A percentile compares a stretch with the other conserved stretches of the same genome.
Conservation (phyloP, 1,139 yeast genomes). For the Geotrichum reessii region DNA sequence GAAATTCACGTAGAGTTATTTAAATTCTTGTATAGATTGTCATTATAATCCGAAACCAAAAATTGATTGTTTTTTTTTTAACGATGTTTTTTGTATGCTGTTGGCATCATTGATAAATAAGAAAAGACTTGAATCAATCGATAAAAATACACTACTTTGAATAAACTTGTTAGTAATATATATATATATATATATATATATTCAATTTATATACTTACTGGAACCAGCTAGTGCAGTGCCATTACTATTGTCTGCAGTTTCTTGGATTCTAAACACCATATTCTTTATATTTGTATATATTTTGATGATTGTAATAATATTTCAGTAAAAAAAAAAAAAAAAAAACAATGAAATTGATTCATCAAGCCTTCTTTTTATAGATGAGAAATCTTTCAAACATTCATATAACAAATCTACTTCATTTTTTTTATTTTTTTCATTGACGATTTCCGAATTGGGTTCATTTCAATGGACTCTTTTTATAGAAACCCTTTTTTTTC, state of each 20-base stretch:
- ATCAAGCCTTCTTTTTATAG: no score
- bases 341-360: background rate
- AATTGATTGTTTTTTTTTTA: no score
- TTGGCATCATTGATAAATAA: background rate
- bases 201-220: background rate
- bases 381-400: no score
- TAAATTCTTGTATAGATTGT: no score
- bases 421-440: background rate
- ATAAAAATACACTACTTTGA: background rate
- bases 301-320: background rate
- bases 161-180: background rate
- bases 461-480: background rate
- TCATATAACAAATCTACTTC: no score
- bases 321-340: no score
- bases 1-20: no score
- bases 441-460: background rate
- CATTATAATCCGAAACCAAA: no score
- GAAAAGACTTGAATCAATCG: background rate
- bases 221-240: background rate
- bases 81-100: background rate
- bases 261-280: background rate
- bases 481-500: background rate
- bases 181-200: no score
- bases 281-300: no score
- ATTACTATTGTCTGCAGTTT: background rate